A percentile compares a stretch with the other conserved stretches of the same genome.
phyloP scores from a whole-genome alignment of 257 asterid species.

The Solanum ossicruentum region DNA sequence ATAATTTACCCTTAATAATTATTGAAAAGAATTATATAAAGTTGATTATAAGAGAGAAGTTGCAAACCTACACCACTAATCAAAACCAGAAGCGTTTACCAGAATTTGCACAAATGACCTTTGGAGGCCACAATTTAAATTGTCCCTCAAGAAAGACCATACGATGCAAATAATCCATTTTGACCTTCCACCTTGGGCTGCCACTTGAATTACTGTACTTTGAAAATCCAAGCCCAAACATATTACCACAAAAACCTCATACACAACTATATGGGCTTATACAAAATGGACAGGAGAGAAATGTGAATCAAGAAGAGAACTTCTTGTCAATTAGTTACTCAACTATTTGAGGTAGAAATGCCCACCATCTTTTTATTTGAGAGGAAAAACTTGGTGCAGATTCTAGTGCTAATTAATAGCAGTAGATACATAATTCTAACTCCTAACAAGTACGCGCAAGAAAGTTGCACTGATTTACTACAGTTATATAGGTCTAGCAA shows the following conservation, averaged over 20 bases:
- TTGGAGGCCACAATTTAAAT: neutral
- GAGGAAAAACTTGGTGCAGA: neutral
- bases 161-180: neutral
- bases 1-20: neutral
- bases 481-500: constrained; percentile 12
- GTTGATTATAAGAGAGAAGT: neutral
- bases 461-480: constrained; percentile 2
- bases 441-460: neutral
- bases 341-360: neutral
- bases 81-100: neutral
- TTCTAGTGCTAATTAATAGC: neutral
- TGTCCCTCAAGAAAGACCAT: neutral
- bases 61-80: neutral
- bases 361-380: neutral
- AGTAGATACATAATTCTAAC: neutral
- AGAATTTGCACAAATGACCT: neutral
- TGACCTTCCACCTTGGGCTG: neutral
- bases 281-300: neutral
- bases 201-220: neutral
- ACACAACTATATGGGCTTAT: neutral
- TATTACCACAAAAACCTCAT: neutral
- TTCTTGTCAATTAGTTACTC: neutral
- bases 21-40: neutral
- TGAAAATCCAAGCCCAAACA: neutral
- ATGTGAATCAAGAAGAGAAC: neutral